phyloP scores from a whole-genome alignment of 1,284 basidiomycete species.

The Moesziomyces sp. region DNA sequence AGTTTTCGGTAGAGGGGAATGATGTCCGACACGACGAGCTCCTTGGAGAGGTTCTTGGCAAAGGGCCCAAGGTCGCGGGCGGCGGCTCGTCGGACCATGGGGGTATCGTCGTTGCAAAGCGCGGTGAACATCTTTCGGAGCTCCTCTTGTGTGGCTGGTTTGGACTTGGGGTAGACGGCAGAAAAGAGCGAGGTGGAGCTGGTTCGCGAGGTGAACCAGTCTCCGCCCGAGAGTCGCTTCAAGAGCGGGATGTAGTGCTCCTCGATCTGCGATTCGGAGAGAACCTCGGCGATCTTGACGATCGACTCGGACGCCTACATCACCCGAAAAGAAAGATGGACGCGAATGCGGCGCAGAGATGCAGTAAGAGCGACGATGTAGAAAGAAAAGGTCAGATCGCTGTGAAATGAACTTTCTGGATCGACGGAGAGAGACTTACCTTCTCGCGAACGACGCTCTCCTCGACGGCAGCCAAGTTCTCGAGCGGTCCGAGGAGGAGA shows the following conservation, averaged over 20 bases:
- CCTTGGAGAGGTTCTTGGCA: conserved; percentile 65
- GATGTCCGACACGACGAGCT: conserved; percentile 78
- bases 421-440: conserved; percentile 71
- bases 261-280: conserved; percentile 85
- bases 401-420: not conserved
- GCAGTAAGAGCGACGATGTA: not conserved
- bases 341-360: not conserved
- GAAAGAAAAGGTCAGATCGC: conserved; percentile 1
- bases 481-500: conserved; percentile 88
- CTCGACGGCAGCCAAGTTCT: conserved; percentile 95
- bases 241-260: conserved; percentile 91
- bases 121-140: conserved; percentile 85
- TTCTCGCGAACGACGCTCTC: conserved; percentile 99
- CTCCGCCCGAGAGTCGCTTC: conserved; percentile 87
- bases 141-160: conserved; percentile 80
- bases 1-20: conserved; percentile 94
- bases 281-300: conserved; percentile 84
- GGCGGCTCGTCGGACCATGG: conserved; percentile 97
- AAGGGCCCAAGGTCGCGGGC: conserved; percentile 87
- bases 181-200: conserved; percentile 94
- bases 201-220: conserved; percentile 99
- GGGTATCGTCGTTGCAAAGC: conserved; percentile 93
- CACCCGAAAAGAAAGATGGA: not conserved
- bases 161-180: conserved; percentile 79
- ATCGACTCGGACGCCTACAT: conserved; percentile 87